A percentile compares a stretch with the other conserved stretches of the same genome.
Conservation (phyloP, 257 asterid genomes). For the Sherardia arvensis region DNA sequence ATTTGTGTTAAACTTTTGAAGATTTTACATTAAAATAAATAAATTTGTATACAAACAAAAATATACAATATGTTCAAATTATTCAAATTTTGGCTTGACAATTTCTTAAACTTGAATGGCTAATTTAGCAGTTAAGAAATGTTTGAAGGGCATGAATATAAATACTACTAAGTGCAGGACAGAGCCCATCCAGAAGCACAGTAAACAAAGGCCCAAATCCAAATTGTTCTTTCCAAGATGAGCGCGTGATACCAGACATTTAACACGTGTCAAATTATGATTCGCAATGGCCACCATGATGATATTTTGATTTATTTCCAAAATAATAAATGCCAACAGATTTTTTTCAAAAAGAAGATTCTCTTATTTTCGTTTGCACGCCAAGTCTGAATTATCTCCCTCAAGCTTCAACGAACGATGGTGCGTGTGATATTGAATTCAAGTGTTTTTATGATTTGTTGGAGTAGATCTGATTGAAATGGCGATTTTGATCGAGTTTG, state of each 20-base stretch:
- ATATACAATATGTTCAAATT: too few species aligned
- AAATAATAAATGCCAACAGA: neutral
- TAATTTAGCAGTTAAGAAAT: too few species aligned
- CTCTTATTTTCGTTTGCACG: neutral
- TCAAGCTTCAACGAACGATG: slow-evolving; percentile 21
- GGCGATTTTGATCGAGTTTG: slow-evolving; percentile 8
- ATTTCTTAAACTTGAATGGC: neutral
- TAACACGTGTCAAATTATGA: neutral
- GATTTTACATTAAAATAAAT: too few species aligned
- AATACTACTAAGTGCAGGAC: neutral
- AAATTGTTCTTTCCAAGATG: neutral
- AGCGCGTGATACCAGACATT: neutral
- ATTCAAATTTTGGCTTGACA: too few species aligned
- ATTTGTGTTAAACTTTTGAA: too few species aligned
- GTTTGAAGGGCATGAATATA: neutral
- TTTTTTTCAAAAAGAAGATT: neutral
- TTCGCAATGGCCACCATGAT: slow-evolving; percentile 16
- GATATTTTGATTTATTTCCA: neutral
- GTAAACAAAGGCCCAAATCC: neutral
- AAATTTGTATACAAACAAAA: too few species aligned
- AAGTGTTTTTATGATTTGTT: neutral
- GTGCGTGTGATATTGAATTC: too few species aligned
- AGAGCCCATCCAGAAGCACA: neutral
- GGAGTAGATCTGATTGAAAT: slow-evolving; percentile 18
- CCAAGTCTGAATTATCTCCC: slow-evolving; percentile 13